Conservation (phyloP, 2,329 filamentous ascomycete species). For the Zopfia rhizophila region DNA sequence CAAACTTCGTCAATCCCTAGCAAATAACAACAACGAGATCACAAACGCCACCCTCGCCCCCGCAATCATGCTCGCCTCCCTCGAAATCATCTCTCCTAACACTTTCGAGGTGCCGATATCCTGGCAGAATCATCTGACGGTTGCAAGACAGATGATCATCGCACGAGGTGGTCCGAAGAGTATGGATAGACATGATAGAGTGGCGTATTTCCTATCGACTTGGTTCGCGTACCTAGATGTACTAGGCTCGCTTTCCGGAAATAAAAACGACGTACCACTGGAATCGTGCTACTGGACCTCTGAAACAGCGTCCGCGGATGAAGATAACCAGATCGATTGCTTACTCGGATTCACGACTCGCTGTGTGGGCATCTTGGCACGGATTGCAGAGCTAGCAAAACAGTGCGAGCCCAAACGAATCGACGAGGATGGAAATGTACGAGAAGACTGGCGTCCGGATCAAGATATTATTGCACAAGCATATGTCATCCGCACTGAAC, state of each 20-base stretch:
- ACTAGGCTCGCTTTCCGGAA: slow-evolving; percentile 75
- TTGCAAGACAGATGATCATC: slow-evolving; percentile 79
- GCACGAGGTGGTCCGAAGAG: slow-evolving; percentile 69
- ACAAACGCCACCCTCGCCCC: slow-evolving; percentile 80
- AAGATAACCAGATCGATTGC: slow-evolving; percentile 79
- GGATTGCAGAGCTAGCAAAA: slow-evolving; percentile 76
- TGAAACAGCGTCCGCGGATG: slow-evolving; percentile 62
- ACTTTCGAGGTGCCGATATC: slow-evolving; percentile 83
- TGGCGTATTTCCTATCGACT: slow-evolving; percentile 78
- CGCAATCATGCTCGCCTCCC: slow-evolving; percentile 83
- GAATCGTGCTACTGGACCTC: slow-evolving; percentile 54
- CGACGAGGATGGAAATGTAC: slow-evolving; percentile 61
- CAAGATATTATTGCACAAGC: slow-evolving; percentile 66
- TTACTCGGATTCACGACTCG: slow-evolving; percentile 81
- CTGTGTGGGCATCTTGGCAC: slow-evolving; percentile 75
- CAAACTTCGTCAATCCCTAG: slow-evolving; percentile 73
- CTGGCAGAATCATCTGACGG: slow-evolving; percentile 81
- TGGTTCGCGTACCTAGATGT: slow-evolving; percentile 90
- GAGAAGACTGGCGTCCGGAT: slow-evolving; percentile 68
- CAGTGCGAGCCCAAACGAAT: slow-evolving; percentile 74
- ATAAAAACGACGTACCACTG: slow-evolving; percentile 56
- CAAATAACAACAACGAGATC: slow-evolving; percentile 65
- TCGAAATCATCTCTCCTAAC: slow-evolving; percentile 84
- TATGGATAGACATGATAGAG: slow-evolving; percentile 60
- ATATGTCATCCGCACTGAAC: slow-evolving; percentile 67